A percentile compares a stretch with the other conserved stretches of the same genome.
These are phyloP conservation scores for Priceomyces fermenticarens DNA, from an alignment of 805 yeast genomes.

Conservation along the genomic window DNA sequence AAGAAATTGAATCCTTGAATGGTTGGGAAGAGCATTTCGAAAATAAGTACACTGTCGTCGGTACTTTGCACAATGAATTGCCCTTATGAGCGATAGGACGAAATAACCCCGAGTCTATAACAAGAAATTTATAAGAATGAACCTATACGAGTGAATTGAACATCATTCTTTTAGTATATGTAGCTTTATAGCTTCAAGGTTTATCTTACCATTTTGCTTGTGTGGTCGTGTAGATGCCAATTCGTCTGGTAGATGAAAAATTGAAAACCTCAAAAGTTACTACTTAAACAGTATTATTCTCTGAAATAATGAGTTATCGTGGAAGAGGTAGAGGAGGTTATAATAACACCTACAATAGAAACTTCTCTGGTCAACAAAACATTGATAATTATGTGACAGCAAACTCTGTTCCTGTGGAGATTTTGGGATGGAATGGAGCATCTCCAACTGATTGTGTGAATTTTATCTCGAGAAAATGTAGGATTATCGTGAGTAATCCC, in stretches of 20 bases:
- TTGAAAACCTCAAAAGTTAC: conserved; percentile 1
- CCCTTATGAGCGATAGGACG: no score
- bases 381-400: conserved; percentile 26
- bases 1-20: conserved; percentile 65
- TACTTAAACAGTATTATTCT: background rate
- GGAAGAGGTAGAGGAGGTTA: conserved; percentile 34
- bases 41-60: conserved; percentile 78
- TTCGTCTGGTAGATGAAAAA: background rate
- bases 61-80: conserved; percentile 52
- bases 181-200: no score
- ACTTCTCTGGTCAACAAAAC: conserved; percentile 16
- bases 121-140: no score
- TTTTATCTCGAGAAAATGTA: conserved; percentile 68
- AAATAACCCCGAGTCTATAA: no score
- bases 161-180: no score
- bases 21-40: conserved; percentile 86
- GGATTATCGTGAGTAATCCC: conserved; percentile 52
- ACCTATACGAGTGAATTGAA: no score
- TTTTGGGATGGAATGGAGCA: conserved; percentile 82
- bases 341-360: conserved; percentile 13
- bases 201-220: no score
- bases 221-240: background rate
- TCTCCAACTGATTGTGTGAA: conserved; percentile 61
- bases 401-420: conserved; percentile 51
- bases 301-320: conserved; percentile 30